Evolutionary conservation across 2,329 filamentous ascomycete species (phyloP).

Genomic region (Colletotrichum noveboracense): DNA sequence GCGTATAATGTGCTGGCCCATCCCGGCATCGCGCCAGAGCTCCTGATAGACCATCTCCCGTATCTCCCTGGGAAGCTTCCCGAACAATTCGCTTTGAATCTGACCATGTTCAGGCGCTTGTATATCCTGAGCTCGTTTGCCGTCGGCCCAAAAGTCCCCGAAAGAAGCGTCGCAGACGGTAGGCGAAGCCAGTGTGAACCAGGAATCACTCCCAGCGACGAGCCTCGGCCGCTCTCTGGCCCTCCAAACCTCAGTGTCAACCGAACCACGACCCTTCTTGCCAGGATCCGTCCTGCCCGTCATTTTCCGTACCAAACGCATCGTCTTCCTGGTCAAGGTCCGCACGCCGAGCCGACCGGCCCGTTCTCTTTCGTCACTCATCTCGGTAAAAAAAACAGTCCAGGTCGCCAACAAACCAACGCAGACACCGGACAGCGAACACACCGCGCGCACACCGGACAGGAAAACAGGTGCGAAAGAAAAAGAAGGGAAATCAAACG

Average conservation of each 20-base stretch:
- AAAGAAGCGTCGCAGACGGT: neutral
- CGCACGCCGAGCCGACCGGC: neutral
- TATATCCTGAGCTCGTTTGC: neutral
- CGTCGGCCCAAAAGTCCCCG: neutral
- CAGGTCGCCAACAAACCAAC: neutral
- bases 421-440: neutral
- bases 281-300: neutral
- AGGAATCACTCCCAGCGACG: neutral
- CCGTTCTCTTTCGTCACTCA: neutral
- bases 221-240: neutral
- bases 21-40: constrained; percentile 7
- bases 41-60: constrained; percentile 9
- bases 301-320: neutral
- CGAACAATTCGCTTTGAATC: neutral
- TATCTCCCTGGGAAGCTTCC: neutral
- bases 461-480: neutral
- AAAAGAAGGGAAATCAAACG: neutral
- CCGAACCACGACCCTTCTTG: neutral
- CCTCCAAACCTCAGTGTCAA: neutral
- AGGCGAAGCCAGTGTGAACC: neutral
- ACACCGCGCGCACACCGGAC: neutral
- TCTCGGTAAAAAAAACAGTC: neutral
- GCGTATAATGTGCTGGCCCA: constrained; percentile 4
- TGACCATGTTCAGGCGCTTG: neutral
- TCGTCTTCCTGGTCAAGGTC: neutral